Evolutionary conservation across 257 asterid genomes (phyloP), one percentile per base, ranked within the genome.

Genomic region (Eucommia ulmoides): DNA sequence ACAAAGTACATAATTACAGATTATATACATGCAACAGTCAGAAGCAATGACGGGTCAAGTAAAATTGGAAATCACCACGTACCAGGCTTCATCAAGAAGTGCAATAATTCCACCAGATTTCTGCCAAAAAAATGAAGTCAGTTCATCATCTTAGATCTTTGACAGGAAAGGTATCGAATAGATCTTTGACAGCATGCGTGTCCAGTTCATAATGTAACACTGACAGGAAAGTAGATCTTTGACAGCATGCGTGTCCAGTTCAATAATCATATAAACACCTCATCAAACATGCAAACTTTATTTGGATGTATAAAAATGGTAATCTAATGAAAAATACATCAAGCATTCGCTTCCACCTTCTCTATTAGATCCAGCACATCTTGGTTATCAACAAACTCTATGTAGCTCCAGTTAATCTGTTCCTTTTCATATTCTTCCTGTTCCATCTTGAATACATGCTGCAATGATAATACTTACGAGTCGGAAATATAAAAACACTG

Each of bases 401-500:
- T 91, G 76, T 91, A 91, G 88, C 97, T 91, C 99, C 99, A 91
- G 66, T 91, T 70, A 48, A 91, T 91, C 81, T 81, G 61, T 67
- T 91, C 99, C 67, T 83, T 91, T 62, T 91, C 97, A 59, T 91
- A 91, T 62, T 91, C 99, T 64, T 91, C 99, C 77, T 91, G 99
- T 63, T 91, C 99, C 99, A 83, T 83, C 76, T 91, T 91, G 65
- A 91, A 91, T n/a, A 91, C 99, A 66, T 91, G 99, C 99, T 91
- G 94, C 62, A 76, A 66, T 46, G 47, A 61, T 41, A 53, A 65
- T 64, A 45, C 8, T 45, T 20, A 67, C 50, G 62, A 50, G 56
- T 60, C 26, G 65, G 64, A 54, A 66, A 52, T 56, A 50, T 50
- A 24, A 24, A 47, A 52, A 45, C n/a, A n/a, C n/a, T n/a, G n/a